Evolutionary conservation across 352 stramenopile species (phyloP).

Genomic region (Aphanomyces cochlioides): DNA sequence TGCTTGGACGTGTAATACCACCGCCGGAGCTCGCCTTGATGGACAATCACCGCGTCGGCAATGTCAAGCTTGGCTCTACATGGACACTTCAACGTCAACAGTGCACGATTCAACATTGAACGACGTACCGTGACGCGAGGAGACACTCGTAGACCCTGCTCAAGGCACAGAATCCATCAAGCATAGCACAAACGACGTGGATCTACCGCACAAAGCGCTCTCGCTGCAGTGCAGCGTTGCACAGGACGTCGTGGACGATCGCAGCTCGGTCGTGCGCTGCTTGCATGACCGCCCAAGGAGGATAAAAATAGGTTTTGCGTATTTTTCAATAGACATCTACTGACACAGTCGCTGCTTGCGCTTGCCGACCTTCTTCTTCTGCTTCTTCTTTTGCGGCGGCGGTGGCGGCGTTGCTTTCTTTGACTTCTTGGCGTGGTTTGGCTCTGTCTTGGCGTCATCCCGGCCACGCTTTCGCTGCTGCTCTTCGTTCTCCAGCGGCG

Average conservation of each 20-base stretch:
- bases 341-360: conserved; percentile 20
- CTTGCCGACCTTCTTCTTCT: conserved; percentile 20
- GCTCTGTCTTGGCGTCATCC: no score
- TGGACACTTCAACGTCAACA: background rate
- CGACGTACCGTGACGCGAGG: background rate
- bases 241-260: background rate
- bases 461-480: background rate
- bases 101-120: background rate
- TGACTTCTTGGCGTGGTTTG: background rate
- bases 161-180: background rate
- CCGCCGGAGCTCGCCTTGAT: conserved; percentile 23
- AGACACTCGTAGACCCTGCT: conserved; percentile 13
- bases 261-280: background rate
- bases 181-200: background rate
- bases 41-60: conserved; percentile 21
- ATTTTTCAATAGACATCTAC: background rate
- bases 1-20: conserved; percentile 15
- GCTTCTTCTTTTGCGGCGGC: conserved; percentile 24
- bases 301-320: background rate
- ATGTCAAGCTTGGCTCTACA: conserved; percentile 22
- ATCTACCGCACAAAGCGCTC: conserved; percentile 6
- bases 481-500: background rate
- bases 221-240: background rate
- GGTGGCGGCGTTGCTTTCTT: background rate
- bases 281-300: background rate